These are phyloP conservation scores for Porphyrellus cyaneotinctus DNA, from an alignment of 768 basidiomycete species.

Conservation along the genomic window DNA sequence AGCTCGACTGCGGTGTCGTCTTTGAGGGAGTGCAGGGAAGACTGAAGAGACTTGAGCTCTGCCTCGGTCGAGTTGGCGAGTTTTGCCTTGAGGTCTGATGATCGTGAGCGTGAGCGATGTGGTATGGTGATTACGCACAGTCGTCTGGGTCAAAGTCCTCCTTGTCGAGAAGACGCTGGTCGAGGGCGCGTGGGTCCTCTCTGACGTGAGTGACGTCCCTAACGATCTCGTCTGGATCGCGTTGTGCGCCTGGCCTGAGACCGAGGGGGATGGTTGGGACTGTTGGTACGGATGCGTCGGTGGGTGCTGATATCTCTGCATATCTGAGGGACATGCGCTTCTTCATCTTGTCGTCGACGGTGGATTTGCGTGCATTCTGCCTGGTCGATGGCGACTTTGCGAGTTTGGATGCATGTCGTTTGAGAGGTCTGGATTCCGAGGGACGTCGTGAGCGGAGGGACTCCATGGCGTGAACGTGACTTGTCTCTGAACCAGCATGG, in stretches of 20 bases:
- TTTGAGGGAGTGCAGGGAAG: slow-evolving; percentile 65
- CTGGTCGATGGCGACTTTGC: slow-evolving; percentile 26
- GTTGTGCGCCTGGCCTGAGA: slow-evolving; percentile 33
- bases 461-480: slow-evolving; percentile 38
- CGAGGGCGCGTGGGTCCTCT: slow-evolving; percentile 59
- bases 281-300: slow-evolving; percentile 50
- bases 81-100: slow-evolving; percentile 71
- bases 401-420: slow-evolving; percentile 31
- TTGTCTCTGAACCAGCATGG: slow-evolving; percentile 28
- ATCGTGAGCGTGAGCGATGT: neutral
- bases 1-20: slow-evolving; percentile 74
- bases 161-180: slow-evolving; percentile 61
- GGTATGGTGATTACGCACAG: slow-evolving; percentile 51
- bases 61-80: slow-evolving; percentile 87
- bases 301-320: slow-evolving; percentile 78
- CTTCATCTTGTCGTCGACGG: slow-evolving; percentile 87
- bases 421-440: slow-evolving; percentile 39
- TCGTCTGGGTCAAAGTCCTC: slow-evolving; percentile 86
- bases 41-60: slow-evolving; percentile 71
- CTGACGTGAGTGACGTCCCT: slow-evolving; percentile 33
- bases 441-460: slow-evolving; percentile 52
- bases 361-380: slow-evolving; percentile 44
- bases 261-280: slow-evolving; percentile 54
- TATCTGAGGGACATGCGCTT: slow-evolving; percentile 95
- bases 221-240: slow-evolving; percentile 48